Evolutionary conservation across 179 eudicot genomes (phyloP).

Genomic region (Patellifolia procumbens): DNA sequence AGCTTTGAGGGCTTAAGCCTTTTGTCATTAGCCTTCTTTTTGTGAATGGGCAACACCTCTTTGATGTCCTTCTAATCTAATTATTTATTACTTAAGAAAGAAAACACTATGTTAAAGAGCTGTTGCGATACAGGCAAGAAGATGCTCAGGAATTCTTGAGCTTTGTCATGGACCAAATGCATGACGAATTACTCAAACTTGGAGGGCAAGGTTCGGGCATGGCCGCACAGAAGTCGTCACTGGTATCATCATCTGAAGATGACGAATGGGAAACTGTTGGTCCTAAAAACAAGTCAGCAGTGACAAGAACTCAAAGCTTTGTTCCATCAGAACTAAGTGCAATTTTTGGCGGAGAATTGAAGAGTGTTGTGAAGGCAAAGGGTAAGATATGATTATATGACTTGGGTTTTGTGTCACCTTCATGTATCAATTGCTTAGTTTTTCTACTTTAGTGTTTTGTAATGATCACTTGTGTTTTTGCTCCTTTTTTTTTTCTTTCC

Average conservation of each 20-base stretch:
- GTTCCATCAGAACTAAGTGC: constrained; percentile 80
- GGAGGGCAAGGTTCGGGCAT: constrained; percentile 53
- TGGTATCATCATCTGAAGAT: constrained; percentile 73
- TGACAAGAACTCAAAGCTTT: constrained; percentile 88
- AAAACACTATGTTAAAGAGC: background rate
- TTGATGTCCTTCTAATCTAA: no score
- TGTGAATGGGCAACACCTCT: no score
- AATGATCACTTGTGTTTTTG: background rate
- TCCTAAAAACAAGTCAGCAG: constrained; percentile 94
- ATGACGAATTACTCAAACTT: constrained; percentile 84
- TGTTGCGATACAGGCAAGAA: constrained; percentile 66
- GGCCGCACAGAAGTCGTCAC: constrained; percentile 47
- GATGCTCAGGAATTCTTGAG: constrained; percentile 96
- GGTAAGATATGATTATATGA: constrained; percentile 49
- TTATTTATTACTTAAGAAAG: no score
- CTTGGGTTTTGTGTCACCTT: background rate
- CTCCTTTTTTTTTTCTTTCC: background rate
- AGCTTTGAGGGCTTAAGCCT: no score
- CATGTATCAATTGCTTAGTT: background rate
- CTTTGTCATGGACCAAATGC: constrained; percentile 86
- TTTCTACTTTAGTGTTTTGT: background rate
- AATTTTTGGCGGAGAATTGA: constrained; percentile 81
- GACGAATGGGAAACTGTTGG: constrained; percentile 99
- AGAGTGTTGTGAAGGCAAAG: constrained; percentile 82
- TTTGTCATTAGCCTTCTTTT: no score